Conservation (phyloP, 805 yeast genomes). For the Blastobotrys americana region DNA sequence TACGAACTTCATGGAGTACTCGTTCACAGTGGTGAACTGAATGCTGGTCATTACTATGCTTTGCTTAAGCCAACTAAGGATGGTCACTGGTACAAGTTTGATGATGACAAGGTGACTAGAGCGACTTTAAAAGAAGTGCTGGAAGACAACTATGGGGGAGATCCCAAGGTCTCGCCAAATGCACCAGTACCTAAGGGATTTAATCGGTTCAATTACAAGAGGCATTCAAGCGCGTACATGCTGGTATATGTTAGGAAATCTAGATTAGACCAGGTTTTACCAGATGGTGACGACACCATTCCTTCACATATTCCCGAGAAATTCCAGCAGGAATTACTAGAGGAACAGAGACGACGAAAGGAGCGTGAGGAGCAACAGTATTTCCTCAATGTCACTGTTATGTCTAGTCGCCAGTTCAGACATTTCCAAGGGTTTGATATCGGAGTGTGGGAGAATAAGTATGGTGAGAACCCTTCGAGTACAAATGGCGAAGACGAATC, state of each 20-base stretch:
- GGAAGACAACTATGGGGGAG: conserved; percentile 87
- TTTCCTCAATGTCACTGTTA: conserved; percentile 51
- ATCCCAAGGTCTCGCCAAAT: conserved; percentile 30
- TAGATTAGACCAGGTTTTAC: conserved; percentile 50
- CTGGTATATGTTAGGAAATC: conserved; percentile 78
- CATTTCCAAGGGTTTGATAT: conserved; percentile 68
- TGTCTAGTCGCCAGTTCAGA: conserved; percentile 46
- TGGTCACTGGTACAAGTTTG: conserved; percentile 82
- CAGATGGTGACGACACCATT: conserved; percentile 45
- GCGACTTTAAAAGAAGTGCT: conserved; percentile 81
- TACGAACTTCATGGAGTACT: conserved; percentile 88
- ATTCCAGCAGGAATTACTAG: conserved; percentile 55
- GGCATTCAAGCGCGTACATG: conserved; percentile 96
- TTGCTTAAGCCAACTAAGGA: conserved; percentile 72
- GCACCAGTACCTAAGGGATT: conserved; percentile 3
- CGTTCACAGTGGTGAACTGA: conserved; percentile 92
- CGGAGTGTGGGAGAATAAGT: conserved; percentile 50
- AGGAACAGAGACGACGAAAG: conserved; percentile 44
- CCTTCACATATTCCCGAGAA: conserved; percentile 66
- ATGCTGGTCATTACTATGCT: conserved; percentile 95
- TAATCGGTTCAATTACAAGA: conserved; percentile 43
- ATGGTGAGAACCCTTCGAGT: conserved; percentile 6
- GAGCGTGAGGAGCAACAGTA: conserved; percentile 68
- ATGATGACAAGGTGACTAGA: conserved; percentile 89
- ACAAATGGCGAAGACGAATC: conserved; percentile 32